Base-by-base conservation (phyloP, 164 flowering plant genomes). In the Macadamia tetraphylla region DNA sequence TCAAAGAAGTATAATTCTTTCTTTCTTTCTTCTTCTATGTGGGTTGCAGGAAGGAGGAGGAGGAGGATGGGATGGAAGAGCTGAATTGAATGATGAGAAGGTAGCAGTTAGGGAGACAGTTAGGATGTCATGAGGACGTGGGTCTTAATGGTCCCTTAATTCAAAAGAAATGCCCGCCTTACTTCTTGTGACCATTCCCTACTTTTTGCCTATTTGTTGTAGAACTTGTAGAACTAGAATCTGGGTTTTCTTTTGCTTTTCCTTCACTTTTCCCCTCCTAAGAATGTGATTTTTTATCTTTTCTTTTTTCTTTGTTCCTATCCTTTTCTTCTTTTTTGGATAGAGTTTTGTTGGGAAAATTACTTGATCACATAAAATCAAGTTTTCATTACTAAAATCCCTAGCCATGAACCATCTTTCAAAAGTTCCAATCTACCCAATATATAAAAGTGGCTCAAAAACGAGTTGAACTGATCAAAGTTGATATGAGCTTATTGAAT, bases 141-240 rank as follows among this genome's bases (percentile, higher is more conserved):
- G 74, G 74, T 51, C 43, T 40, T 43, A 55, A 29, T 8, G 62
- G 58, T 42, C 18, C 44, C 23, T 32, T 15, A 43, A 61, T 72
- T 72, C 62, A 66, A 72, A 72, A 67, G 74, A 72, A 67, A 67
- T 17, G 53, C 70, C 74, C 74, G 74, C 74, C 74, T 71, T 66
- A 72, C 40, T 40, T 66, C 74, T 52, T 72, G 74, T 66, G 74
- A 72, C 58, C 70, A 72, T 61, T 67, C 18, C 44, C 49, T 62
- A 66, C 70, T 62, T 72, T 72, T 18, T 62, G 43, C 29, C 40
- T 42, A 60, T 65, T 59, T 58, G 42, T 15, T 23, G 23, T 23
- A 23, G 23, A 23, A 11, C 31, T 66, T 60, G 51, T 59, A 51
- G 64, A 65, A 60, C 35, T 59, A 51, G 64, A 65, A 60, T 49